These are phyloP conservation scores for Babesia sp. DNA, from an alignment of 169 alveolate genomes.

Conservation along the genomic window DNA sequence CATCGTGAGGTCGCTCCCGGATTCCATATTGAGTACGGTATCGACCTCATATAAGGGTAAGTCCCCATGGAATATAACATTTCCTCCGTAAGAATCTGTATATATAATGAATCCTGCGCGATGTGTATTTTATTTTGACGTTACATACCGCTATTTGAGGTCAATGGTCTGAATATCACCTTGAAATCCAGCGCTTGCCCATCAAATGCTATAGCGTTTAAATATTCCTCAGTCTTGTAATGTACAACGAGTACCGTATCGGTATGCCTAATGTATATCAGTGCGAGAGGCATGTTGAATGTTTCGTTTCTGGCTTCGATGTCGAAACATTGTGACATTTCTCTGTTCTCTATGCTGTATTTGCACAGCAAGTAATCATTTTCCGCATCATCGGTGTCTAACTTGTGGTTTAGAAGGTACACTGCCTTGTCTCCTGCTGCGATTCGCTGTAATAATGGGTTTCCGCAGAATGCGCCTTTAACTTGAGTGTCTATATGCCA, in stretches of 20 bases:
- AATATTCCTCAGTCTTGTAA: constrained; percentile 13
- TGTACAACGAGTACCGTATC: constrained; percentile 27
- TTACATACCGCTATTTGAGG: constrained; percentile 55
- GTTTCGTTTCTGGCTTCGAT: neutral
- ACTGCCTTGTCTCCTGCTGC: constrained; percentile 38
- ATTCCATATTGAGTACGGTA: constrained; percentile 11
- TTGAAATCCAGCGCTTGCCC: constrained; percentile 34
- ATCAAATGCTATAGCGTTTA: constrained; percentile 32
- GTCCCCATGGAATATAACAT: constrained; percentile 20
- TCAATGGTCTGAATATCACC: constrained; percentile 31
- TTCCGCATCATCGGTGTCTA: neutral
- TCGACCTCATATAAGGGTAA: neutral
- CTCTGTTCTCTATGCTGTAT: constrained; percentile 14
- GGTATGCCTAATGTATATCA: constrained; percentile 19
- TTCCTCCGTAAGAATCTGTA: constrained; percentile 13
- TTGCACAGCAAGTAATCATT: constrained; percentile 39
- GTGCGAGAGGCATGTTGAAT: constrained; percentile 29
- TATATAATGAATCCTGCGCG: constrained; percentile 25
- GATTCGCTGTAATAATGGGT: constrained; percentile 50
- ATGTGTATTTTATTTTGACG: neutral
- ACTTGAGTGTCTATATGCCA: neutral
- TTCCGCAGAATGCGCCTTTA: constrained; percentile 62
- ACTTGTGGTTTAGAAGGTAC: constrained; percentile 36
- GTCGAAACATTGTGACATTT: constrained; percentile 52
- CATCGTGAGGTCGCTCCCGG: constrained; percentile 22